These are phyloP conservation scores for Furcasterigmium furcatum DNA, from an alignment of 2,329 filamentous ascomycete species.

Conservation along the genomic window DNA sequence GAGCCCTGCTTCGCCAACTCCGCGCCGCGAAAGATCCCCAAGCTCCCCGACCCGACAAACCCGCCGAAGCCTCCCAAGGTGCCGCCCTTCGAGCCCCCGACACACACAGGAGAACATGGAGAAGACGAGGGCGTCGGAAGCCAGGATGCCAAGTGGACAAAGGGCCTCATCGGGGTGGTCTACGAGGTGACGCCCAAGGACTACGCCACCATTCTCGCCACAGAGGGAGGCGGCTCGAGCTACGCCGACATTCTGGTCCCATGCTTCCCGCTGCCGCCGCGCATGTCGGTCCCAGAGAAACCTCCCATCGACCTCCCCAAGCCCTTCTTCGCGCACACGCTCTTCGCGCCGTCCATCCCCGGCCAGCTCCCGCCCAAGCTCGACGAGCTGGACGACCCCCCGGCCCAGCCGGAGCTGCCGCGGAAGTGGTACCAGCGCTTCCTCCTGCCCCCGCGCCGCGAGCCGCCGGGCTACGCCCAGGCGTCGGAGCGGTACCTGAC, in stretches of 20 bases:
- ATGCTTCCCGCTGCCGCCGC: conserved; percentile 66
- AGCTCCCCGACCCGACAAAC: conserved; percentile 28
- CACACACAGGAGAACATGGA: not conserved
- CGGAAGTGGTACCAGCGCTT: conserved; percentile 46
- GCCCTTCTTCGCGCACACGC: conserved; percentile 80
- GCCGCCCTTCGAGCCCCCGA: conserved; percentile 11
- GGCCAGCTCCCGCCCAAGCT: conserved; percentile 16
- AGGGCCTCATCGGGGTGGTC: conserved; percentile 86
- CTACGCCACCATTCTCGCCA: conserved; percentile 82
- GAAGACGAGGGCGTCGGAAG: not conserved
- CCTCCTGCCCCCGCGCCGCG: conserved; percentile 45
- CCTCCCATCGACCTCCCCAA: conserved; percentile 51
- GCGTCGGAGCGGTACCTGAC: conserved; percentile 80
- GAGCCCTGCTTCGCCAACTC: conserved; percentile 95
- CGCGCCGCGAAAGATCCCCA: conserved; percentile 52
- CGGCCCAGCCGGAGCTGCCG: conserved; percentile 6
- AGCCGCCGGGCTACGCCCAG: conserved; percentile 71
- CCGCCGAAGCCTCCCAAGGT: conserved; percentile 22
- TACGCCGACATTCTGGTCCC: conserved; percentile 82
- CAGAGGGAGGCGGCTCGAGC: conserved; percentile 81
- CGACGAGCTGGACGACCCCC: conserved; percentile 17
- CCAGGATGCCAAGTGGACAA: conserved; percentile 58
- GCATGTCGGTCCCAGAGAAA: conserved; percentile 58
- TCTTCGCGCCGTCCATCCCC: conserved; percentile 64
- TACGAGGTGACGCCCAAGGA: conserved; percentile 88